phyloP scores from a whole-genome alignment of 1,284 basidiomycete genomes.

The Cutaneotrichosporon spelunceum region DNA sequence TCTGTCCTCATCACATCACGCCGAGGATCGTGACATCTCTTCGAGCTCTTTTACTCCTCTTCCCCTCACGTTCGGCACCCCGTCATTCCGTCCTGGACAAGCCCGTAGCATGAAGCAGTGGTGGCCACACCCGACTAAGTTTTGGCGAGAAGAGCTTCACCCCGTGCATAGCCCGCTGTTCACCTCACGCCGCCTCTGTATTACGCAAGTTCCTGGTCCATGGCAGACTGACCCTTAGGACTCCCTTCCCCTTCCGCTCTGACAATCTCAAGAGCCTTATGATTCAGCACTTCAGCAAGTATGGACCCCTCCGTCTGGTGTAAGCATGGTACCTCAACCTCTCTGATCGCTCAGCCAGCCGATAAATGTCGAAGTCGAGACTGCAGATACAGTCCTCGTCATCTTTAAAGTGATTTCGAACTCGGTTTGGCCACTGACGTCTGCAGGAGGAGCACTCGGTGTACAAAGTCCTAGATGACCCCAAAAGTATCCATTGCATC shows the following conservation, averaged over 20 bases:
- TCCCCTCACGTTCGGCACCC: not conserved
- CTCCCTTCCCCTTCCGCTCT: conserved; percentile 28
- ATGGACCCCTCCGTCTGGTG: conserved; percentile 29
- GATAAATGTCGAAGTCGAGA: conserved; percentile 1
- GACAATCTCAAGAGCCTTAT: conserved; percentile 20
- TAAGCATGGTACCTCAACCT: conserved; percentile 18
- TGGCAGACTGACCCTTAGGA: conserved; percentile 19
- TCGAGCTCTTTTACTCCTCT: not conserved
- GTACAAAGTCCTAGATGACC: conserved; percentile 28
- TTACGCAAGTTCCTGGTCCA: conserved; percentile 26
- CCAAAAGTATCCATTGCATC: conserved; percentile 12
- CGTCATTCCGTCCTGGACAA: not conserved
- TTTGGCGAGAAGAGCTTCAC: conserved; percentile 32
- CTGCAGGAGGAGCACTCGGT: conserved; percentile 24
- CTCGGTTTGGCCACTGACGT: not conserved
- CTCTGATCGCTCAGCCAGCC: not conserved
- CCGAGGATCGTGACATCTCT: not conserved
- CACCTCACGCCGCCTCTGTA: conserved; percentile 26
- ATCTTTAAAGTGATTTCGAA: conserved; percentile 33
- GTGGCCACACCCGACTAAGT: conserved; percentile 11
- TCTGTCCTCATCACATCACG: not conserved
- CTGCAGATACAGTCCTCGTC: conserved; percentile 28
- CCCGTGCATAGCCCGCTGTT: conserved; percentile 32
- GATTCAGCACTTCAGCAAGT: conserved; percentile 33
- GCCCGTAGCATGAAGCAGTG: not conserved